A percentile compares a stretch with the other conserved stretches of the same genome.
Conservation (phyloP, 176 grass and related monocot species). For the Olyra latifolia region DNA sequence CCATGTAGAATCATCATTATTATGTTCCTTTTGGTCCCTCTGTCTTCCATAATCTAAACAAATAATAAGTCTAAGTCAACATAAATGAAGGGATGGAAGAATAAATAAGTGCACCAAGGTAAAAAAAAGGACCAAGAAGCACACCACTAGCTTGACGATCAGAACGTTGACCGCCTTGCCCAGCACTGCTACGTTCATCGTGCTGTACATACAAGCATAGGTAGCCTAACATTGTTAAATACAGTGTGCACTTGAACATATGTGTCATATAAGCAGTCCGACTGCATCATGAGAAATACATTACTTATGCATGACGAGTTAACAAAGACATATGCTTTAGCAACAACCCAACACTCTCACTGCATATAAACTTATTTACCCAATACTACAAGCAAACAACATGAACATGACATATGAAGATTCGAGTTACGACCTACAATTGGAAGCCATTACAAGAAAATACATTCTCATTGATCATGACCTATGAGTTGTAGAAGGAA, state of each 20-base stretch:
- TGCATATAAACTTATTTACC: neutral
- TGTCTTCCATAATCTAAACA: conserved; percentile 60
- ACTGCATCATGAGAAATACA: conserved; percentile 53
- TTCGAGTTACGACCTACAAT: neutral
- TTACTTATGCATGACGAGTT: conserved; percentile 27
- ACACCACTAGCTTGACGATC: conserved; percentile 49
- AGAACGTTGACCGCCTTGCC: conserved; percentile 69
- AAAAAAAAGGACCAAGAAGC: conserved; percentile 7
- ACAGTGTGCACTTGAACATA: conserved; percentile 58
- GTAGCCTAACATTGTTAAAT: conserved; percentile 85
- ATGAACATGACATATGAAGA: neutral
- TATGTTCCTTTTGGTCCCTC: conserved; percentile 51
- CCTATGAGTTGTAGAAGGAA: neutral
- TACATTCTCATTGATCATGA: neutral
- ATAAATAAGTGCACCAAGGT: conserved; percentile 22
- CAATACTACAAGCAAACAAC: neutral
- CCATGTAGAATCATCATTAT: conserved; percentile 46
- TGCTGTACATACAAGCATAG: conserved; percentile 91
- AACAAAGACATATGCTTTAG: conserved; percentile 28
- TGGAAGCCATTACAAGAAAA: conserved; percentile 6
- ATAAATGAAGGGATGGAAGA: conserved; percentile 8
- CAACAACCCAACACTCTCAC: neutral
- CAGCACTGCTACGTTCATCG: conserved; percentile 64
- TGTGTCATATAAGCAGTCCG: conserved; percentile 46
- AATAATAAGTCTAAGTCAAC: conserved; percentile 22